Conservation (phyloP, 805 yeast genomes). For the Phaffomyces thermotolerans region DNA sequence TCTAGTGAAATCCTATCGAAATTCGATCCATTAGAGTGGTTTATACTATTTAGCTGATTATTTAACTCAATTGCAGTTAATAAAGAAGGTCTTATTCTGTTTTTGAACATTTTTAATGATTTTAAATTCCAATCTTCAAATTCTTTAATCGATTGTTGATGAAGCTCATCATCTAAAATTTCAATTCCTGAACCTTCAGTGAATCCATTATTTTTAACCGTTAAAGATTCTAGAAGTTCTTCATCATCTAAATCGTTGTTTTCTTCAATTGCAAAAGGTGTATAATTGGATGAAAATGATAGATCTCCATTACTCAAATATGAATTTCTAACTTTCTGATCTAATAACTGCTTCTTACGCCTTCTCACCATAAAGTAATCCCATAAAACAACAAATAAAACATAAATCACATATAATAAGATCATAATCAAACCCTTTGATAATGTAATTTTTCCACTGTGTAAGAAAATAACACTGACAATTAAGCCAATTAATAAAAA, state of each 20-base stretch:
- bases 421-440: conserved; percentile 54
- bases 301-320: conserved; percentile 4
- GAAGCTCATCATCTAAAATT: conserved; percentile 4
- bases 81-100: conserved; percentile 18
- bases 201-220: conserved; percentile 1
- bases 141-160: conserved; percentile 2
- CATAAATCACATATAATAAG: conserved; percentile 50
- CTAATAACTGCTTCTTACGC: conserved; percentile 14
- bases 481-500: conserved; percentile 46
- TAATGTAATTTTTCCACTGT: conserved; percentile 49
- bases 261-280: conserved; percentile 9
- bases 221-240: conserved; percentile 11
- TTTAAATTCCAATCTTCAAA: conserved; percentile 8
- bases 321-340: conserved; percentile 20
- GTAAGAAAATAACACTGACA: conserved; percentile 42
- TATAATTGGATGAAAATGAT: conserved; percentile 5
- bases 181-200: conserved; percentile 7
- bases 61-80: conserved; percentile 21
- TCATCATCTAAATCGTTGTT: conserved; percentile 20
- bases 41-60: conserved; percentile 9
- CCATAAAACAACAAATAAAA: conserved; percentile 34
- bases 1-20: conserved; percentile 10
- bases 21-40: not conserved
- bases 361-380: conserved; percentile 15
- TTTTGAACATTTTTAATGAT: conserved; percentile 7